Base-by-base conservation (phyloP, 1,284 basidiomycete species). In the Cryptococcus jaspeensis region DNA sequence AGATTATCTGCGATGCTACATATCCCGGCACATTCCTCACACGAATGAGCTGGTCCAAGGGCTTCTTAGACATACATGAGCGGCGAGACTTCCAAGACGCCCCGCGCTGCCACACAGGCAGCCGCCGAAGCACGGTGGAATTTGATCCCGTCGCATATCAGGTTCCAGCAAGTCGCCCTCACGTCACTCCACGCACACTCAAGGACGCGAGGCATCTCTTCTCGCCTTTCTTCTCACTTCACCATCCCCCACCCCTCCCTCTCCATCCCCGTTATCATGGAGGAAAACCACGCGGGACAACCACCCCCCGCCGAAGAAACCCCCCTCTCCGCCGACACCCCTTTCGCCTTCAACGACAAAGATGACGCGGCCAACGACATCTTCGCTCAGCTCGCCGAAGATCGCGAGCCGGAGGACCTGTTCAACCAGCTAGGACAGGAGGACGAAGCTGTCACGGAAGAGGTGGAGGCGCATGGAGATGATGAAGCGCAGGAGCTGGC, bases 301-400 rank as follows among this genome's bases (percentile, higher is more conserved):
- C 28, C 28, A 32, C 40, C 40, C 22, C 40, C 9, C 40, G 28
- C 28, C 9, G 9, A 4, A 32, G 40, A 42, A 42, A n/a, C 18
- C 9, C n/a, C 15, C n/a, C 9, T 15, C 18, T 16, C 40, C 6
- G 40, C 40, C 9, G 22, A 22, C 22, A 9, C n/a, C 22, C 40
- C 22, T 15, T 42, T 42, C 40, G 40, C 8, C 40, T 42, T 22
- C 40, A 42, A 9, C 40, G 16, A 42, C 40, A 18, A 8, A 42
- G 40, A 51, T 40, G 46, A 49, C 23, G 23, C 46, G 13, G 53
- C 22, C 7, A 40, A 50, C 8, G 53, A 55, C 39, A 8, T 49
- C 28, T 55, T 55, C 36, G 53, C 53, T 2, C 53, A 55, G 40
- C 40, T 55, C 46, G 53, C 23, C 9, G 47, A 5, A 5, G 28